Base-by-base conservation (phyloP, 441 rosid species). In the Populus trichocarpa region DNA sequence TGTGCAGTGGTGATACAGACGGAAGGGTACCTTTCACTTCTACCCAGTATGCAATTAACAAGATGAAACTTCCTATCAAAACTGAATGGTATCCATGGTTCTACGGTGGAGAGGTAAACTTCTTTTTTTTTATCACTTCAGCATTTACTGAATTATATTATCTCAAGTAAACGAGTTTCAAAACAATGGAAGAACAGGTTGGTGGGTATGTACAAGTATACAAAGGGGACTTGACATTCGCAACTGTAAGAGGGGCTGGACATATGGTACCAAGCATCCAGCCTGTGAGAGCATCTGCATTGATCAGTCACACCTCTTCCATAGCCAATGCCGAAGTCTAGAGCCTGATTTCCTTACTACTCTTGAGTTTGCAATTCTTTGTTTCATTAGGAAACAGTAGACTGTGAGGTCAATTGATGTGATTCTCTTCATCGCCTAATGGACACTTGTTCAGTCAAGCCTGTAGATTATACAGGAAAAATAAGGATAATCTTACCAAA, bases 171-270 rank as follows among this genome's bases (percentile, higher is more conserved):
- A 42, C 53, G 16, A 42, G 1, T 42, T 42, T 13, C 16, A 12
- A 11, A 42, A 42, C 16, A 42, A 42, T 42, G 53, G 53, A 14
- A 26, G 25, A 46, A 18, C 67, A 89, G 92, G 90, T 91, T 66
- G 98, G 96, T 59, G 98, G 99, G 42, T 92, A 88, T 65, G 84
- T 92, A 2, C 82, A 90, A 71, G 91, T 78, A 59, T 95, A 90
- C 82, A 23, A 81, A 73, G 90, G 91, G 80, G 91, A 81, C 66
- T 50, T 93, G 81, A 95, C 91, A 28, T 89, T 93, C 70, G 91
- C 87, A 0, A 91, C 95, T 0, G 92, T 95, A 28, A 86, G 97
- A 87, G 95, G 88, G 40, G 97, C 96, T 25, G 97, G 97, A 33
- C 98, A 95, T 77, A 86, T 86, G 81, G 97, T 93, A 7, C 97